Base-by-base conservation (phyloP, 306 rosid genomes). In the Fagus sylvatica region DNA sequence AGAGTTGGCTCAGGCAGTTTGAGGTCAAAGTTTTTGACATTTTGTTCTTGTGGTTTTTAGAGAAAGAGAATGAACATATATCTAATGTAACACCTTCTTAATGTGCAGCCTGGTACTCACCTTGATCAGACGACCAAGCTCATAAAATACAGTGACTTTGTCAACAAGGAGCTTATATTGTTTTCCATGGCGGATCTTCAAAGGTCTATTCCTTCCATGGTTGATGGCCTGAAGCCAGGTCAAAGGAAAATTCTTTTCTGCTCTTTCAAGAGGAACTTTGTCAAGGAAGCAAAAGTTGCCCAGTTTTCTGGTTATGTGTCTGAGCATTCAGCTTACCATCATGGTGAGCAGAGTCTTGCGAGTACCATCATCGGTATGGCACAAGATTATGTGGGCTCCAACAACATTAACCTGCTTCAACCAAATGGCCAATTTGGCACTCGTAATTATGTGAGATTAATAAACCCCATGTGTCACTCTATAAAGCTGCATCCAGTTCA, bases 401-500 rank as follows among this genome's bases (percentile, higher is more conserved):
- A 95, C 86, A 95, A 95, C 78, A 80, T 95, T 40, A 95, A 92
- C 73, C 93, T 95, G 77, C 93, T 92, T 49, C 83, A 79, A 54
- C 97, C 98, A 41, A 95, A 89, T 42, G 98, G 98, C 79, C 98
- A 92, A 84, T 92, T 95, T 71, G 98, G 98, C 65, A 95, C 98
- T 13, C 98, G 98, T 33, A 89, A 91, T 82, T 60, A 87, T 91
- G 98, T 91, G 59, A 77, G 89, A 15, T 37, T 64, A 39, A 56
- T 61, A 76, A 60, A n/a, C 30, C 17, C 53, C 49, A 5, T 53
- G n/a, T 53, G 62, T 42, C 51, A 32, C 54, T 32, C 55, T n/a
- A 1, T 34, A 15, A 51, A 71, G 43, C 56, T 7, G 0, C 40
- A 33, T 30, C 65, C 51, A 55, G 33, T n/a, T 64, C 10, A 4